These are phyloP conservation scores for Podaxis pistillaris DNA, from an alignment of 768 basidiomycete genomes.

Conservation along the genomic window DNA sequence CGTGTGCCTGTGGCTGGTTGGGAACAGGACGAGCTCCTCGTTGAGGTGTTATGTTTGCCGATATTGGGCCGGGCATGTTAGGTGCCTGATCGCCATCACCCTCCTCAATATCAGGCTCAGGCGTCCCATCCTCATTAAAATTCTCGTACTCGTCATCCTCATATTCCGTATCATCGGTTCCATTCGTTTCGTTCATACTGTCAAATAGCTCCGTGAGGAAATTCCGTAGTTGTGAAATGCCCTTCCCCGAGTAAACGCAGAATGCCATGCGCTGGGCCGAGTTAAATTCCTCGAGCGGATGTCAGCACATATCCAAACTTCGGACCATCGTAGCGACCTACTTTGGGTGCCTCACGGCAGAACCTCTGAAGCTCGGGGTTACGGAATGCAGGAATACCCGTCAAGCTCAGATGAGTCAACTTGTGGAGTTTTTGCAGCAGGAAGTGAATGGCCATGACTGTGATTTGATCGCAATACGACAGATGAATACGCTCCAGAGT, in stretches of 20 bases:
- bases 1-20: conserved; percentile 27
- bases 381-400: conserved; percentile 94
- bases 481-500: conserved; percentile 95
- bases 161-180: conserved; percentile 67
- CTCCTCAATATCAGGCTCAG: conserved; percentile 38
- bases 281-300: conserved; percentile 74
- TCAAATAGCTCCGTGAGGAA: conserved; percentile 78
- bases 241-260: conserved; percentile 95
- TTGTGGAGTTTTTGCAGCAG: conserved; percentile 86
- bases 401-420: conserved; percentile 92
- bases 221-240: conserved; percentile 77
- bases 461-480: conserved; percentile 95
- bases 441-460: conserved; percentile 88
- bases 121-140: conserved; percentile 48
- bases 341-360: conserved; percentile 84
- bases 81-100: conserved; percentile 32
- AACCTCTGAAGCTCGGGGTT: conserved; percentile 83
- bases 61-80: conserved; percentile 12
- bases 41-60: conserved; percentile 21
- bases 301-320: conserved; percentile 12
- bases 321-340: conserved; percentile 35
- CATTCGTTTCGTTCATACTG: conserved; percentile 70
- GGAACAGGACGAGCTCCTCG: conserved; percentile 11
- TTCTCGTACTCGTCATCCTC: conserved; percentile 53
- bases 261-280: conserved; percentile 85